Percentiles rank a stretch among this genome's conserved stretches.
Conservation (phyloP, 257 asterid species). For the Solanum chilense region DNA sequence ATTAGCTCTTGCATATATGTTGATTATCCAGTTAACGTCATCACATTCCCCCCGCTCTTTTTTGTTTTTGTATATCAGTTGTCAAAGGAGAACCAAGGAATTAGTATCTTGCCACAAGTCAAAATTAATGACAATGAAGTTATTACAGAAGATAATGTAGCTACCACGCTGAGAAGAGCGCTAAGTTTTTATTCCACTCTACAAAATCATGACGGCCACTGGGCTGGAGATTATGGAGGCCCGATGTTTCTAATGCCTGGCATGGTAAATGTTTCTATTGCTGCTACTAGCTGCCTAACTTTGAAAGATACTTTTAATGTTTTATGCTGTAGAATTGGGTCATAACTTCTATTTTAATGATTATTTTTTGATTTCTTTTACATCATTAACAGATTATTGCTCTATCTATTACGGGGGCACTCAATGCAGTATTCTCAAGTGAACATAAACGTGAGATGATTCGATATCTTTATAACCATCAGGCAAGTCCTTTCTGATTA, state of each 20-base stretch:
- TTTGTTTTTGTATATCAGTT: conserved; percentile 30
- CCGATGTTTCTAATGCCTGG: conserved; percentile 99
- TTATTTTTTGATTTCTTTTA: neutral
- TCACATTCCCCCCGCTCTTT: neutral
- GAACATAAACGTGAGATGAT: conserved; percentile 87
- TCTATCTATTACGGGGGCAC: conserved; percentile 74
- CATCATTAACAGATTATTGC: conserved; percentile 53
- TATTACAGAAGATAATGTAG: conserved; percentile 69
- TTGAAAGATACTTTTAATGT: neutral
- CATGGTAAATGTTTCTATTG: conserved; percentile 42
- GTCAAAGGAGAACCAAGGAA: conserved; percentile 62
- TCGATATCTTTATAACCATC: conserved; percentile 97
- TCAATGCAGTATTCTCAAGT: conserved; percentile 66
- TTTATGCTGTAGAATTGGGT: neutral
- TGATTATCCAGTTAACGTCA: neutral
- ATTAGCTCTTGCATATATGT: neutral
- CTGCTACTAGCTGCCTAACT: neutral
- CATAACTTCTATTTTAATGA: neutral
- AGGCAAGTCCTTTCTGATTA: conserved; percentile 29
- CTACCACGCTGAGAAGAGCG: conserved; percentile 70
- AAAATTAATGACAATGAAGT: conserved; percentile 58
- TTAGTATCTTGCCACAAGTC: conserved; percentile 46
- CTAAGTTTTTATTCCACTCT: conserved; percentile 67
- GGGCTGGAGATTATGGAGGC: conserved; percentile 99
- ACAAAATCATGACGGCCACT: conserved; percentile 88